Evolutionary conservation across 2,329 filamentous ascomycete species (phyloP).

Genomic region (Penicillium verrucosum): DNA sequence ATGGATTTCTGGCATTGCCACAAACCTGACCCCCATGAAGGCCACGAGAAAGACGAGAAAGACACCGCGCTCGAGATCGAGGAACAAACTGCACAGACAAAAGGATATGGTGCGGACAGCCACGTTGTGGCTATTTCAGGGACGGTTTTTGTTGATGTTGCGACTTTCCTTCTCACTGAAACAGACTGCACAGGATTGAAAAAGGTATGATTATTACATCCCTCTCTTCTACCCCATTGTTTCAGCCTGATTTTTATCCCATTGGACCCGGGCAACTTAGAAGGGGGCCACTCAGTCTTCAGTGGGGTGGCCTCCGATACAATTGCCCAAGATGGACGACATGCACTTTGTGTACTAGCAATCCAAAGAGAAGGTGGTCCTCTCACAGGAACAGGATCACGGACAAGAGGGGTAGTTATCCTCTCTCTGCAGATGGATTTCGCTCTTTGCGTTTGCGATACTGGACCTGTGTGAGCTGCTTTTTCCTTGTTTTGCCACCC

Average conservation of each 20-base stretch:
- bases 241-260: not conserved
- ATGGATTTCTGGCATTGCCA: slow-evolving; percentile 99
- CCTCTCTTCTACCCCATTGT: not conserved
- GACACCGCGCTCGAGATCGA: slow-evolving; percentile 32
- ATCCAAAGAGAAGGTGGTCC: not conserved
- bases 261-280: slow-evolving; percentile 48
- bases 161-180: slow-evolving; percentile 68
- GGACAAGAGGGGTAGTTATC: slow-evolving; percentile 29
- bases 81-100: slow-evolving; percentile 52
- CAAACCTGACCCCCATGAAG: slow-evolving; percentile 64
- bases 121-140: slow-evolving; percentile 63
- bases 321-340: slow-evolving; percentile 52
- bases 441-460: slow-evolving; percentile 19
- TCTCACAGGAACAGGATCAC: not conserved
- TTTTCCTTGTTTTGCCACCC: not conserved
- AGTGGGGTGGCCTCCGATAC: slow-evolving; percentile 57
- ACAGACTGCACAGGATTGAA: slow-evolving; percentile 58
- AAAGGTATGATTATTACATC: slow-evolving; percentile 31
- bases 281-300: slow-evolving; percentile 51
- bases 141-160: slow-evolving; percentile 76
- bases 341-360: slow-evolving; percentile 5
- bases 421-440: slow-evolving; percentile 39
- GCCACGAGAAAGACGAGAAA: slow-evolving; percentile 44
- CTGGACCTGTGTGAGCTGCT: slow-evolving; percentile 3
- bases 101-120: slow-evolving; percentile 82